Evolutionary conservation across 208 protist genomes (phyloP).

Genomic region (Crithidia brevicula): DNA sequence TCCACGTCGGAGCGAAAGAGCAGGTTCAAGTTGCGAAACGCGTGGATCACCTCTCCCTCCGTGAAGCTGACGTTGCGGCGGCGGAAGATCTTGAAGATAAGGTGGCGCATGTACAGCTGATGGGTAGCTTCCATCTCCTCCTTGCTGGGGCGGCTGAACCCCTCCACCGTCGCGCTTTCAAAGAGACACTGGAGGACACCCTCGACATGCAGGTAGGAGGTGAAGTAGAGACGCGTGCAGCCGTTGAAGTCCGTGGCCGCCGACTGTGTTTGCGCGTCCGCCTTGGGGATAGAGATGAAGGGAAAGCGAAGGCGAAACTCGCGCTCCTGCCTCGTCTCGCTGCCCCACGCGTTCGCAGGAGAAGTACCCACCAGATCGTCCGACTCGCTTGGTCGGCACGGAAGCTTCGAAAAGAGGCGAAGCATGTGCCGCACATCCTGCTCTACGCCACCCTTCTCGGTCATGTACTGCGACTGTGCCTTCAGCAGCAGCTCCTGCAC

Average conservation of each 20-base stretch:
- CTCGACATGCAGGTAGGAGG: slow-evolving; percentile 54
- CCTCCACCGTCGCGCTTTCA: slow-evolving; percentile 45
- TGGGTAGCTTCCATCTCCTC: slow-evolving; percentile 53
- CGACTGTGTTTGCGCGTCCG: slow-evolving; percentile 2
- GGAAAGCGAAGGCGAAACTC: slow-evolving; percentile 56
- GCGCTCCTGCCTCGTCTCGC: slow-evolving; percentile 38
- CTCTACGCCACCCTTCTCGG: slow-evolving; percentile 46
- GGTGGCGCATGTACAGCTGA: slow-evolving; percentile 66
- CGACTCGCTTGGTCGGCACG: slow-evolving; percentile 13
- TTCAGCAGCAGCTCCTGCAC: slow-evolving; percentile 44
- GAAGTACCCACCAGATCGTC: slow-evolving; percentile 5
- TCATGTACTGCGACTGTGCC: slow-evolving; percentile 52
- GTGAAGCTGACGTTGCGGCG: slow-evolving; percentile 56
- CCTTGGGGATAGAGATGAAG: slow-evolving; percentile 45
- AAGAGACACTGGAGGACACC: slow-evolving; percentile 58
- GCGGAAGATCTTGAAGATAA: slow-evolving; percentile 67
- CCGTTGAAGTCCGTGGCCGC: slow-evolving; percentile 16
- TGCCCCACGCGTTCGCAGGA: slow-evolving; percentile 7
- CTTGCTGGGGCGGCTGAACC: slow-evolving; percentile 44
- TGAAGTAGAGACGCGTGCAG: slow-evolving; percentile 59
- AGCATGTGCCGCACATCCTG: slow-evolving; percentile 49
- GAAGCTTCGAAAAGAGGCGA: slow-evolving; percentile 25
- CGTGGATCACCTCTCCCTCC: slow-evolving; percentile 32
- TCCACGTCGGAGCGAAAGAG: slow-evolving; percentile 49
- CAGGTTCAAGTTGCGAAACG: slow-evolving; percentile 44